These are phyloP conservation scores for Purpureocillium lavendulum DNA, from an alignment of 2,329 filamentous ascomycete genomes.

Conservation along the genomic window DNA sequence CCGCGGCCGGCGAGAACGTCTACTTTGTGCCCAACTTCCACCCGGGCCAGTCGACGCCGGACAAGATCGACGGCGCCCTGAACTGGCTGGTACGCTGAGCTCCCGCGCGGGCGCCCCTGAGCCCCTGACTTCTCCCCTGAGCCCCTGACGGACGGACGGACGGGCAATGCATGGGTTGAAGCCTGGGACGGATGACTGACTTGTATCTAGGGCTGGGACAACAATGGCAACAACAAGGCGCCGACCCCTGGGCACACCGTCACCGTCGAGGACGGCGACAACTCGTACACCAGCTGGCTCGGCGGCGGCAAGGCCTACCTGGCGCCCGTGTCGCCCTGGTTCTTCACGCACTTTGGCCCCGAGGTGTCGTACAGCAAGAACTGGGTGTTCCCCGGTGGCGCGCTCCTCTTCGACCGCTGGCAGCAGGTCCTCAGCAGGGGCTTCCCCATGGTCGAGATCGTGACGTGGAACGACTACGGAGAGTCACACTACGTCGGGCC, in stretches of 20 bases:
- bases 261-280: slow-evolving; percentile 30
- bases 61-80: slow-evolving; percentile 35
- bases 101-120: background rate
- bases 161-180: too few species aligned
- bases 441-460: slow-evolving; percentile 38
- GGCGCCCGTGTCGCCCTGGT: slow-evolving; percentile 34
- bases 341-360: slow-evolving; percentile 39
- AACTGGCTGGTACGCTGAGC: slow-evolving; percentile 28
- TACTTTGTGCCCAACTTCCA: slow-evolving; percentile 44
- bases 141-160: too few species aligned
- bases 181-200: too few species aligned
- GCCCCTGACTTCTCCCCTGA: too few species aligned
- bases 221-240: slow-evolving; percentile 39
- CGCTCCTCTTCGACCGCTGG: slow-evolving; percentile 53
- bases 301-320: slow-evolving; percentile 33
- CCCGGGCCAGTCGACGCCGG: slow-evolving; percentile 26
- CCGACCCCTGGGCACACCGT: slow-evolving; percentile 28
- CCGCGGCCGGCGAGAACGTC: slow-evolving; percentile 32
- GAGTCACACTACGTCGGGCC: slow-evolving; percentile 48
- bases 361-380: slow-evolving; percentile 40
- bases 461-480: slow-evolving; percentile 43
- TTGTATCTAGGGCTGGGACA: slow-evolving; percentile 27
- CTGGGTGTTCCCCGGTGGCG: slow-evolving; percentile 50
- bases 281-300: slow-evolving; percentile 23
- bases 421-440: slow-evolving; percentile 32